A percentile compares a stretch with the other conserved stretches of the same genome.
phyloP scores from a whole-genome alignment of 2,329 filamentous ascomycete genomes.

The Pezicula rhizophila region DNA sequence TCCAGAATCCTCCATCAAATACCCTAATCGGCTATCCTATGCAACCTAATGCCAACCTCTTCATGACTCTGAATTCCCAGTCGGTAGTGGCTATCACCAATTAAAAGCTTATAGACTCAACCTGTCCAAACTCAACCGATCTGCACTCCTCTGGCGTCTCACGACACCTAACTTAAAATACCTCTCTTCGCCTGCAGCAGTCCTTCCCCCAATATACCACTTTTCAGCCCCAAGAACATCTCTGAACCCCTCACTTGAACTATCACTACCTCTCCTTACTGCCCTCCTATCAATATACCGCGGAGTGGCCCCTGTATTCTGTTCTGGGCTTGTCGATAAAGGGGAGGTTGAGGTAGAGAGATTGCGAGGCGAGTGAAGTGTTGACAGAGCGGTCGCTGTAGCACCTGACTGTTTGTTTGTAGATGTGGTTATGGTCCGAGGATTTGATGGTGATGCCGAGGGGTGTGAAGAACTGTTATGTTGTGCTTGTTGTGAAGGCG shows the following conservation, averaged over 20 bases:
- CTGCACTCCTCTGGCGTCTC: constrained; percentile 64
- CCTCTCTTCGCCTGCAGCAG: constrained; percentile 69
- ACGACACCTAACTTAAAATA: constrained; percentile 79
- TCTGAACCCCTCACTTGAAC: constrained; percentile 68
- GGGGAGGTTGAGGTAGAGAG: constrained; percentile 22
- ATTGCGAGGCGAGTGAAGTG: constrained; percentile 23
- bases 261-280: constrained; percentile 58
- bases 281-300: constrained; percentile 4
- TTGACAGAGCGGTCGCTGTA: constrained; percentile 21
- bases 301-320: not conserved
- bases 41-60: too few species aligned
- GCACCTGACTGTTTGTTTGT: constrained; percentile 16
- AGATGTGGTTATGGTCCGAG: constrained; percentile 23
- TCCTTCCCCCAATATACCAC: constrained; percentile 76
- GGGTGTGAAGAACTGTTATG: constrained; percentile 9
- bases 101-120: constrained; percentile 56
- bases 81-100: too few species aligned
- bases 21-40: too few species aligned
- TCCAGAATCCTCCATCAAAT: too few species aligned
- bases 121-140: constrained; percentile 68
- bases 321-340: constrained; percentile 14
- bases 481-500: constrained; percentile 10
- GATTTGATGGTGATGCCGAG: constrained; percentile 18
- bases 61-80: too few species aligned
- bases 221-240: constrained; percentile 68